Base-by-base conservation (phyloP, 2,329 filamentous ascomycete genomes). In the Aspergillus bombycis region DNA sequence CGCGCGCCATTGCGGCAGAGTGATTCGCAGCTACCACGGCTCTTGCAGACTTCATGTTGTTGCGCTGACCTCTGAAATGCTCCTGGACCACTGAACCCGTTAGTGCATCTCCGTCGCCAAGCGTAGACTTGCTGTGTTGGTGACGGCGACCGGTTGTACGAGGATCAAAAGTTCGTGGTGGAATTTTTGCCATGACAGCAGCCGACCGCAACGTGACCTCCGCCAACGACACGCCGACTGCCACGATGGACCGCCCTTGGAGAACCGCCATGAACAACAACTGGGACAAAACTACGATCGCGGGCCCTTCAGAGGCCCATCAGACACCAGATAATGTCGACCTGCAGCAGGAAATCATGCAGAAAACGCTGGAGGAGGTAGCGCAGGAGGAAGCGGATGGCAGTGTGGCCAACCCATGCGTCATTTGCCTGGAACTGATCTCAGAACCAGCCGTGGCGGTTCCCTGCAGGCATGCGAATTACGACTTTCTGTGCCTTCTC, bases 391-490 rank as follows among this genome's bases (percentile, higher is more conserved):
- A 77, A 58, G 67, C 75, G 50, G 65, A 74, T 28, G 70, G 71
- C 56, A 67, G 75, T 45, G 64, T 75, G 63, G 72, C 75, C 58
- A 80, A 85, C 66, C 87, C 85, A 72, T 97, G 94, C 77, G 92
- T 96, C 67, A 95, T 98, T 77, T 98, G 94, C 77, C 88, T 97
- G 65, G 91, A 94, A 62, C 74, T 80, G 59, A 83, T 97, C 72
- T 87, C 88, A 11, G 91, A 95, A 71, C 80, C 86, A 58, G 93
- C 91, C 66, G 83, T 89, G 57, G 87, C 91, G 9, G 80, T 85
- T 23, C 93, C 94, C 9, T 98, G 94, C 81, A 85, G 86, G 48
- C 94, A 98, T 80, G 80, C 83, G 62, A 88, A 89, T 69, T 97
- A 96, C 75, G 93, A 97, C 81, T 96, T 93, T 73, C 77, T 92